Evolutionary conservation across 2,329 filamentous ascomycete genomes (phyloP).

Genomic region (Cercospora sesami): DNA sequence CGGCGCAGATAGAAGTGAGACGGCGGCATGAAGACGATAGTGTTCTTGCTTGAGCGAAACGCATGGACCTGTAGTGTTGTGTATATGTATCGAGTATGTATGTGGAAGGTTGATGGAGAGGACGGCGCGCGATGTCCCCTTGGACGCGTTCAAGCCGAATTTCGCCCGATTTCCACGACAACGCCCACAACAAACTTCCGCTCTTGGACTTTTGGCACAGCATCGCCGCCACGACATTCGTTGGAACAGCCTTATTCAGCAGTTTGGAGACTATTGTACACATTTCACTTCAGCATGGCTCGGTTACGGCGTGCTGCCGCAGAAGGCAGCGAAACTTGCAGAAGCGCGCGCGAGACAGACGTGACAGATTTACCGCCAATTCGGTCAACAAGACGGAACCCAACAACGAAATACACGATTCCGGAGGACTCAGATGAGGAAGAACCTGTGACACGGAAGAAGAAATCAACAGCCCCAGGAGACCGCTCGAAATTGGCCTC

Average conservation of each 20-base stretch:
- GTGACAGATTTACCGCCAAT: background rate
- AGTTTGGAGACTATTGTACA: background rate
- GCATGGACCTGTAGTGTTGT: background rate
- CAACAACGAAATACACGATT: conserved; percentile 12
- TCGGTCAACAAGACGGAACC: conserved; percentile 10
- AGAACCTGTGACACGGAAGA: conserved; percentile 8
- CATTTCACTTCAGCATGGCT: conserved; percentile 1
- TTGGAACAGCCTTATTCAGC: background rate
- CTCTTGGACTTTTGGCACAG: background rate
- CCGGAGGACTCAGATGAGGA: conserved; percentile 22
- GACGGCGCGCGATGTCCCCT: background rate
- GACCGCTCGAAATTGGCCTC: background rate
- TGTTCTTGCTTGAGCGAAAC: background rate
- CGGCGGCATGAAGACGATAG: background rate
- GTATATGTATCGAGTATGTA: background rate
- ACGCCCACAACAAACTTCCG: conserved; percentile 4
- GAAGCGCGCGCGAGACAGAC: background rate
- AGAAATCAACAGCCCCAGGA: background rate
- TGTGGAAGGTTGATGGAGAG: background rate
- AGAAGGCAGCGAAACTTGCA: background rate
- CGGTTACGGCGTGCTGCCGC: background rate
- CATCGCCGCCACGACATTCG: background rate
- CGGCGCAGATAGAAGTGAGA: background rate
- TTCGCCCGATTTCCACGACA: background rate
- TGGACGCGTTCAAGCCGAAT: background rate